Evolutionary conservation across 2,329 filamentous ascomycete genomes (phyloP).

Genomic region (Allantophomopsis lycopodina): DNA sequence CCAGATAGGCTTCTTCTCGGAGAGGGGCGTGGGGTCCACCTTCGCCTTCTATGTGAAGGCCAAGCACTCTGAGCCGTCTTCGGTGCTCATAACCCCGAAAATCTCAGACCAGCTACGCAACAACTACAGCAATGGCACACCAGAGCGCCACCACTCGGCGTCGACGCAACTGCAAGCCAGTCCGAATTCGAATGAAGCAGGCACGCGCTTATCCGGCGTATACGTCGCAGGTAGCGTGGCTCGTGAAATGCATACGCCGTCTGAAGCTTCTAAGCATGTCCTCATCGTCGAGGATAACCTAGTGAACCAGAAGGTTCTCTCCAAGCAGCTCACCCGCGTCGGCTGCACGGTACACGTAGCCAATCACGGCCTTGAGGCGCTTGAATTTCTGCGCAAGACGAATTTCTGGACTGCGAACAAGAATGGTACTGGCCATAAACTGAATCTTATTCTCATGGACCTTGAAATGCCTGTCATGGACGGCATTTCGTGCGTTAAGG

Average conservation of each 20-base stretch:
- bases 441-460: conserved; percentile 60
- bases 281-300: conserved; percentile 47
- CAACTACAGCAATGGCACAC: not conserved
- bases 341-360: conserved; percentile 28
- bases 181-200: not conserved
- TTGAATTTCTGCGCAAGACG: conserved; percentile 21
- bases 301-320: conserved; percentile 43
- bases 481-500: conserved; percentile 34
- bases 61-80: conserved; percentile 11
- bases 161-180: too few relatives aligned
- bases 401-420: conserved; percentile 10
- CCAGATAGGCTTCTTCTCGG: conserved; percentile 61
- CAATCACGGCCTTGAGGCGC: conserved; percentile 40
- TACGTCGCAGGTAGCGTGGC: not conserved
- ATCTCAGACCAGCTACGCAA: not conserved
- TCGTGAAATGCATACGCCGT: not conserved
- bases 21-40: conserved; percentile 54
- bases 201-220: not conserved
- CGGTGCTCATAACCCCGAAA: conserved; percentile 4
- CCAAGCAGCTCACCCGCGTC: conserved; percentile 32
- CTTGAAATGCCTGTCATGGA: conserved; percentile 67
- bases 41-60: conserved; percentile 66
- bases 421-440: conserved; percentile 16
- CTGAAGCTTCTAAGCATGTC: conserved; percentile 15
- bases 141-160: too few relatives aligned